Conservation (phyloP, 768 basidiomycete genomes). For the Fomitopsis pulvina region DNA sequence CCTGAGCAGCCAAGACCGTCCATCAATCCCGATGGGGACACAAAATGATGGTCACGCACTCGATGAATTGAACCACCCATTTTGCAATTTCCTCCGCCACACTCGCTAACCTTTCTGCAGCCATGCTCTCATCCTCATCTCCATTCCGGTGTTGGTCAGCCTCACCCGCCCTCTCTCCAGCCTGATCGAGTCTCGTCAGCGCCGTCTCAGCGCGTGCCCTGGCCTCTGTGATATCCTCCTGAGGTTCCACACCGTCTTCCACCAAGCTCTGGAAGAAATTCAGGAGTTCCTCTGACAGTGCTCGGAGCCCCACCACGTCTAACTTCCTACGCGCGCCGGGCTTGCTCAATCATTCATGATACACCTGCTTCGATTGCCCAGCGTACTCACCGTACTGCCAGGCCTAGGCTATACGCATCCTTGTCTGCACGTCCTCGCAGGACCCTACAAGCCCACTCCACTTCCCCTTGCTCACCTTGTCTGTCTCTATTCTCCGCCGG, state of each 20-base stretch:
- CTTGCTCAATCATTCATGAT: background rate
- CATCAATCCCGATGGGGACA: no score
- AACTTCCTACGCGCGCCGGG: background rate
- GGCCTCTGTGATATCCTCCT: background rate
- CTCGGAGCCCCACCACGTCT: no score
- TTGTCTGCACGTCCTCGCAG: slow-evolving; percentile 38
- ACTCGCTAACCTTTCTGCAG: no score
- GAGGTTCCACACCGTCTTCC: background rate
- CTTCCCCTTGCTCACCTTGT: slow-evolving; percentile 21
- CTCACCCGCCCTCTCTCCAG: no score
- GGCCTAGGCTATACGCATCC: slow-evolving; percentile 39
- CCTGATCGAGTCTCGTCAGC: slow-evolving; percentile 6
- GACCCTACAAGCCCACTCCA: slow-evolving; percentile 38
- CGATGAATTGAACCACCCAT: slow-evolving; percentile 47
- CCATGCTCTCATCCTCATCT: no score
- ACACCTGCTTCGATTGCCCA: no score
- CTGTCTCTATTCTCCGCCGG: background rate
- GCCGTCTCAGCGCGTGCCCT: no score
- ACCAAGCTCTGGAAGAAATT: slow-evolving; percentile 28
- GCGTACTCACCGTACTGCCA: slow-evolving; percentile 40
- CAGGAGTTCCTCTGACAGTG: no score
- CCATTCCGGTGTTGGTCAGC: no score
- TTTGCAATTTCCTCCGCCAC: slow-evolving; percentile 30
- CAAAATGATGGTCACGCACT: slow-evolving; percentile 29
- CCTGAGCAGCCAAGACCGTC: slow-evolving; percentile 23